phyloP scores from a whole-genome alignment of 192 early-diverging fungal genomes.

The Linderina pennispora region DNA sequence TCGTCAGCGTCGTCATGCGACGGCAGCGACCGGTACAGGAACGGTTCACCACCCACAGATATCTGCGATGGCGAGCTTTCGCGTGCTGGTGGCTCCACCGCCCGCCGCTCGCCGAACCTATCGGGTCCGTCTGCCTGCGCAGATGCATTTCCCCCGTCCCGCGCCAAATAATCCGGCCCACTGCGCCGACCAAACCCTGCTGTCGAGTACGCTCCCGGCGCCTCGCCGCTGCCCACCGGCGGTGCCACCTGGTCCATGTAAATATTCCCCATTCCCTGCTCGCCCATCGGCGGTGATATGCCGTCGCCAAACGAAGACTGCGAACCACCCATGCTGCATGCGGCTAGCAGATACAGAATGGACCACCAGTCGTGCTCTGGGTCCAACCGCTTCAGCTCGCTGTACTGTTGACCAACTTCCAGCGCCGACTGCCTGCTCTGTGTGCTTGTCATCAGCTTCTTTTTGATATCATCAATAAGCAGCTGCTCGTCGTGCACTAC shows the following conservation, averaged over 20 bases:
- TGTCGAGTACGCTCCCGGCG: no score
- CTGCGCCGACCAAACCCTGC: no score
- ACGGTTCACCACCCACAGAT: not conserved
- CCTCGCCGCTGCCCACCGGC: no score
- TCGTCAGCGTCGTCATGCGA: slow-evolving; percentile 51
- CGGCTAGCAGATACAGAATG: slow-evolving; percentile 33
- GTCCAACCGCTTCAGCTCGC: slow-evolving; percentile 21
- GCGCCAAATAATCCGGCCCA: no score
- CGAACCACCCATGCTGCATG: slow-evolving; percentile 12
- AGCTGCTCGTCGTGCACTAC: slow-evolving; percentile 11
- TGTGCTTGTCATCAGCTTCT: slow-evolving; percentile 7
- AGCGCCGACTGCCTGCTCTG: slow-evolving; percentile 22
- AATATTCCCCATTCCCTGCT: not conserved
- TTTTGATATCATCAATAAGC: slow-evolving; percentile 31
- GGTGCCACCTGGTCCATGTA: not conserved
- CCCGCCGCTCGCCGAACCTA: no score
- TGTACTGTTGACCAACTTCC: slow-evolving; percentile 18
- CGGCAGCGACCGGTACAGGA: slow-evolving; percentile 20
- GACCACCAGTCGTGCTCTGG: slow-evolving; percentile 39
- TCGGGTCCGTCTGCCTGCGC: no score
- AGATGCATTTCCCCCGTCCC: no score
- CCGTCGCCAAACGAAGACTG: slow-evolving; percentile 2
- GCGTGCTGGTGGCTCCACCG: no score
- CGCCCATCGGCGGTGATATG: not conserved
- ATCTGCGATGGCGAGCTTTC: not conserved